Conservation (phyloP, 495 filamentous ascomycete genomes). For the Aspergillus kassunensis region DNA sequence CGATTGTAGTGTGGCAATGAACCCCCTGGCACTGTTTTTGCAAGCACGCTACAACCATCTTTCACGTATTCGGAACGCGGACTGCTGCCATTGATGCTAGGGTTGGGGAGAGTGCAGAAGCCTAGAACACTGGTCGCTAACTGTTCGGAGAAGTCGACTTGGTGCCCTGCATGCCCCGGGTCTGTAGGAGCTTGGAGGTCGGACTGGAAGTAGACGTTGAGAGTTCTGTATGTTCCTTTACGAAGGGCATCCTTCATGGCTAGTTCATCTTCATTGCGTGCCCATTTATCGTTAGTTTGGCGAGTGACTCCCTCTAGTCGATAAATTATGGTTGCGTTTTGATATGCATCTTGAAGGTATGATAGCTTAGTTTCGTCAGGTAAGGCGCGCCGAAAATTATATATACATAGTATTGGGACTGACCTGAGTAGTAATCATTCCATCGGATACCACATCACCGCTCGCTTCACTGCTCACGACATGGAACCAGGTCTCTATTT, state of each 20-base stretch:
- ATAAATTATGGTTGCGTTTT: slow-evolving; percentile 45
- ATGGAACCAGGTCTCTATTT: slow-evolving; percentile 49
- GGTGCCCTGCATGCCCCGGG: slow-evolving; percentile 7
- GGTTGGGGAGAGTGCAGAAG: slow-evolving; percentile 47
- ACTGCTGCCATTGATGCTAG: slow-evolving; percentile 31
- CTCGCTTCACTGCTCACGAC: slow-evolving; percentile 38
- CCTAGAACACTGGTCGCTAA: slow-evolving; percentile 39
- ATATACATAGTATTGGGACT: slow-evolving; percentile 7
- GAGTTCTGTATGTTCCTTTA: slow-evolving; percentile 41
- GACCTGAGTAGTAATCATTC: slow-evolving; percentile 44
- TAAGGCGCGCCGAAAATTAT: not conserved
- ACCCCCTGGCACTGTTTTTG: slow-evolving; percentile 47
- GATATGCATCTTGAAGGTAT: slow-evolving; percentile 42
- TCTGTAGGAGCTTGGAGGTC: slow-evolving; percentile 33
- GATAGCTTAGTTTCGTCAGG: slow-evolving; percentile 28
- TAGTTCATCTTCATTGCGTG: slow-evolving; percentile 57
- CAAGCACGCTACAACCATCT: slow-evolving; percentile 53
- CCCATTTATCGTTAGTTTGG: slow-evolving; percentile 66
- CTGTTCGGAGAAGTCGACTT: slow-evolving; percentile 12
- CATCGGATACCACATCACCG: slow-evolving; percentile 28
- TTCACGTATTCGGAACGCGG: slow-evolving; percentile 36
- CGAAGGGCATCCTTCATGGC: slow-evolving; percentile 64
- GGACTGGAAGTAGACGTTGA: slow-evolving; percentile 53
- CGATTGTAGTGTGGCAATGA: slow-evolving; percentile 40
- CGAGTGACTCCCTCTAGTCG: slow-evolving; percentile 65